phyloP scores from a whole-genome alignment of 352 stramenopile genomes.

The Peronospora farinosa region DNA sequence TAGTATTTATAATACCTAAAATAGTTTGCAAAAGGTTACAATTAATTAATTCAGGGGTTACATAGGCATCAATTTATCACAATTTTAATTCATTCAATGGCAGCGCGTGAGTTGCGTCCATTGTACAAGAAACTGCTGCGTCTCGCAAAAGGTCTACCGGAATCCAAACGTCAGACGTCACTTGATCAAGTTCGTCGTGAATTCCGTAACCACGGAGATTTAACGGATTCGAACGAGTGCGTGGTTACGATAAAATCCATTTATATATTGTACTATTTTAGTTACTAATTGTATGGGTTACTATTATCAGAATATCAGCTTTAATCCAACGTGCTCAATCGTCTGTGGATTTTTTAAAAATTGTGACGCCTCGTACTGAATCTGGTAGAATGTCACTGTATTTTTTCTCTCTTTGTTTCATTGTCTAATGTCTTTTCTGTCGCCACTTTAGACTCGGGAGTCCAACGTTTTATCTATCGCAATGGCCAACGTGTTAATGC shows the following conservation, averaged over 20 bases:
- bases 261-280: too few relatives aligned
- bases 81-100: neutral
- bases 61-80: too few relatives aligned
- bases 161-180: conserved; percentile 53
- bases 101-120: conserved; percentile 43
- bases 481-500: conserved; percentile 67
- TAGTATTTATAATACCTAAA: too few relatives aligned
- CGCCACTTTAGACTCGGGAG: conserved; percentile 39
- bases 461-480: conserved; percentile 79
- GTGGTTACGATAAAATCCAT: conserved; percentile 6
- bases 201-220: conserved; percentile 57
- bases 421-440: neutral
- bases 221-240: conserved; percentile 62
- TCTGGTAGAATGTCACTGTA: conserved; percentile 31
- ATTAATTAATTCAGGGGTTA: too few relatives aligned
- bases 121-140: conserved; percentile 84
- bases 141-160: conserved; percentile 67
- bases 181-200: conserved; percentile 71
- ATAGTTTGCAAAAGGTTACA: too few relatives aligned
- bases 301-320: conserved; percentile 41
- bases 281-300: neutral
- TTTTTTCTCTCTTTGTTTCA: neutral
- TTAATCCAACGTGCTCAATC: conserved; percentile 76
- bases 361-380: conserved; percentile 65
- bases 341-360: conserved; percentile 81